Base-by-base conservation (phyloP, 2,329 filamentous ascomycete genomes). In the Talaromyces pinophilus region DNA sequence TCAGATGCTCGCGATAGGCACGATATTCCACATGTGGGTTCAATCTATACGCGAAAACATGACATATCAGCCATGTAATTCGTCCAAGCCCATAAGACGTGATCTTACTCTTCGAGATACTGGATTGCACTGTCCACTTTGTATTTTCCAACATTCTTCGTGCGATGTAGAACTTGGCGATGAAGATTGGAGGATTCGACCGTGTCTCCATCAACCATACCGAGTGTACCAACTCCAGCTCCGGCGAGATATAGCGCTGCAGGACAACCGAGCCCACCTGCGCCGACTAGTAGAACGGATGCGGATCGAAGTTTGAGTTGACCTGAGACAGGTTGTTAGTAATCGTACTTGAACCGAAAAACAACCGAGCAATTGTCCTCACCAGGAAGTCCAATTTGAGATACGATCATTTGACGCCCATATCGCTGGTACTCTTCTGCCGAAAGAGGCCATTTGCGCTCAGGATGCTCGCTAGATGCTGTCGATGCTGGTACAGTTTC, bases 161-260 rank as follows among this genome's bases (percentile, higher is more conserved):
- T 91, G 2, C 85, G 85, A 76, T 99, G 94, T 38, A 93, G 86
- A 61, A 98, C 88, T 79, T 99, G 95, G 0, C 95, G 89, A 81
- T 98, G 95, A 15, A 99, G 83, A 75, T 99, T 99, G 33, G 93
- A 97, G 17, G 85, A 81, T 75, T 98, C 95, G 35, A 99, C 94
- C 0, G 83, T 83, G 78, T 99, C 95, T 3, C 91, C 93, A 75
- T 99, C 95, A 28, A 95, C 87, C 7, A 99, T 82, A 0, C 94
- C 93, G 19, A 99, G 79, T 0, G 85, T 91, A 8, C 93, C 93
- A 0, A 97, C 85, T 0, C 95, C 95, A 1, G 95, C 91, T 25
- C 92, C 94, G 10, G 93, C 92, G 1, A 99, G 86, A 75, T 99
- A 99, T n/a, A 91, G 86, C 0, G 93, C 92, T 13, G 95, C 93